Evolutionary conservation across 2,329 filamentous ascomycete species (phyloP).

Genomic region (Cucurbitaria berberidis): DNA sequence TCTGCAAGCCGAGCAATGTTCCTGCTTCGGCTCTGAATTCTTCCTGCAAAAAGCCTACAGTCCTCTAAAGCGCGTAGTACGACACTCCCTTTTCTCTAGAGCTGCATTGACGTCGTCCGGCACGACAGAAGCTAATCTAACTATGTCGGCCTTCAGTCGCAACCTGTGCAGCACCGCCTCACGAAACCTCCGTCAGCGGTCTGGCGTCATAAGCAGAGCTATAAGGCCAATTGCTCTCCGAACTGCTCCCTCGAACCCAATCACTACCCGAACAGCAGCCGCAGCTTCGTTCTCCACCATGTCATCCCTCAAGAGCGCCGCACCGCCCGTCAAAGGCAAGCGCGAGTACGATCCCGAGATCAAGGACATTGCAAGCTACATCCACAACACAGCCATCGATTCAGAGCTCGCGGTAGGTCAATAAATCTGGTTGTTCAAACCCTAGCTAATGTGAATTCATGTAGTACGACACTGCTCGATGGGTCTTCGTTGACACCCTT

Average conservation of each 20-base stretch:
- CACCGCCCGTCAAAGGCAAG: constrained; percentile 38
- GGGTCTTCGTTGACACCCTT: constrained; percentile 95
- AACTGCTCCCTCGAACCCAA: constrained; percentile 28
- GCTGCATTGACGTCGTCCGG: constrained; percentile 41
- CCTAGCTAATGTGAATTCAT: constrained; percentile 21
- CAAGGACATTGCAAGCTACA: constrained; percentile 91
- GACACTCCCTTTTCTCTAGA: constrained; percentile 37
- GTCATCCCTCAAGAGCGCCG: constrained; percentile 45
- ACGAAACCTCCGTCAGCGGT: constrained; percentile 46
- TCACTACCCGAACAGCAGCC: constrained; percentile 28
- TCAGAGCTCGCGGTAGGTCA: constrained; percentile 86
- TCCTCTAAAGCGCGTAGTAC: constrained; percentile 40
- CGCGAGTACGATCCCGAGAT: constrained; percentile 86
- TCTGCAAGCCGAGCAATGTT: constrained; percentile 33
- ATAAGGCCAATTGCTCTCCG: constrained; percentile 46
- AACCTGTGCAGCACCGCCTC: constrained; percentile 49
- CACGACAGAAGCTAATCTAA: constrained; percentile 47
- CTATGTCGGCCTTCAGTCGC: constrained; percentile 52
- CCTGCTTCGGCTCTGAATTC: constrained; percentile 25
- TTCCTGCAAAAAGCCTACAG: constrained; percentile 26
- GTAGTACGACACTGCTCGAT: constrained; percentile 92
- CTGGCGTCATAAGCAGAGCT: constrained; percentile 42
- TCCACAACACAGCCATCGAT: constrained; percentile 88
- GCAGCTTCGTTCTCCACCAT: constrained; percentile 47
- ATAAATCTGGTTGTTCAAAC: background rate